These are phyloP conservation scores for Raphanus hybrid DNA, from an alignment of 441 rosid genomes.

Conservation along the genomic window DNA sequence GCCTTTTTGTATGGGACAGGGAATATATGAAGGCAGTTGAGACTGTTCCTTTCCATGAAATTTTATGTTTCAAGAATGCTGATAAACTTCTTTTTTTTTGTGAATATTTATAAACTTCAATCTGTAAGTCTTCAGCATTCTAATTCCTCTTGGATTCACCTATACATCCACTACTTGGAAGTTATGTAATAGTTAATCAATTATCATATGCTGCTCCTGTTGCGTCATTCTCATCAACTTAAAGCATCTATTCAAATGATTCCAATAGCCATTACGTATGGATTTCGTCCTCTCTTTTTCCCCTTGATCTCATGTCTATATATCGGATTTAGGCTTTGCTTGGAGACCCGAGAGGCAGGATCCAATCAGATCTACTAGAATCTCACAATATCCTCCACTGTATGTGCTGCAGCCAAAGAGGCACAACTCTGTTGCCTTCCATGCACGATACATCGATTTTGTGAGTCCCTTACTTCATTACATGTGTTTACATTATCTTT, in stretches of 20 bases:
- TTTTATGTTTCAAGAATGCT: slow-evolving; percentile 78
- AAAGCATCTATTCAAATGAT: slow-evolving; percentile 6
- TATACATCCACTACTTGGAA: slow-evolving; percentile 21
- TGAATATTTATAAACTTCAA: slow-evolving; percentile 47
- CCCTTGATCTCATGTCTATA: slow-evolving; percentile 29
- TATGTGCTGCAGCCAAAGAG: slow-evolving; percentile 66
- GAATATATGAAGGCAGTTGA: slow-evolving; percentile 82
- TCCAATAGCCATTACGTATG: neutral
- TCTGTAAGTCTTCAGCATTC: slow-evolving; percentile 55
- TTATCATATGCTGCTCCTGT: slow-evolving; percentile 20
- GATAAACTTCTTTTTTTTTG: slow-evolving; percentile 31
- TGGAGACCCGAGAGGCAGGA: slow-evolving; percentile 76
- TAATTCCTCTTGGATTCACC: slow-evolving; percentile 12
- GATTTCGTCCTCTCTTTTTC: neutral
- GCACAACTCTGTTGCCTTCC: slow-evolving; percentile 58
- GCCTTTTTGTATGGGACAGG: slow-evolving; percentile 52
- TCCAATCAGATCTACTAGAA: slow-evolving; percentile 90
- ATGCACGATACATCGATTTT: slow-evolving; percentile 89
- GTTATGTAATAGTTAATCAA: neutral
- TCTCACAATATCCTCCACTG: slow-evolving; percentile 63
- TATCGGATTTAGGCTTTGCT: slow-evolving; percentile 67
- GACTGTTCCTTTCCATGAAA: slow-evolving; percentile 71
- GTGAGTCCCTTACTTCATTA: slow-evolving; percentile 52
- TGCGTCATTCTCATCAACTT: slow-evolving; percentile 7
- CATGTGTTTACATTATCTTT: slow-evolving; percentile 1